Percentiles rank a stretch among this genome's conserved stretches.
These are phyloP conservation scores for Davidsoniella virescens DNA, from an alignment of 2,329 filamentous ascomycete genomes.

Conservation along the genomic window DNA sequence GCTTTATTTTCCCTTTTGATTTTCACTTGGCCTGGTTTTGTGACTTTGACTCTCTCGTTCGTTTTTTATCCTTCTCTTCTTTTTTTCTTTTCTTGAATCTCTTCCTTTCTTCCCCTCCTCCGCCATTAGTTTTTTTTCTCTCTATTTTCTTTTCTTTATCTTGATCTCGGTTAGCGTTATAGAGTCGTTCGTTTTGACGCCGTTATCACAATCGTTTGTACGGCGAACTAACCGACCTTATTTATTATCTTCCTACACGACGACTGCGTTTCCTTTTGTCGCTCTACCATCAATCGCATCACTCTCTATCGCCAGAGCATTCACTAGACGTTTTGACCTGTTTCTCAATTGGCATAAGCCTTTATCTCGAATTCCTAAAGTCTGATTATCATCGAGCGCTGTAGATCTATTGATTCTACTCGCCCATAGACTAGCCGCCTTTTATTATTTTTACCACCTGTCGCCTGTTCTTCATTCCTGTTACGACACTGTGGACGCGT, in stretches of 20 bases:
- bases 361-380: no score
- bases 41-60: slow-evolving; percentile 1
- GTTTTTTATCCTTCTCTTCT: slow-evolving; percentile 6
- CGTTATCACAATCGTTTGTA: not conserved
- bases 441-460: no score
- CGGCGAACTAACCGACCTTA: not conserved
- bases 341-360: no score
- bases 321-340: no score
- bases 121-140: not conserved
- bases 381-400: no score
- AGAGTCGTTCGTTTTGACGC: not conserved
- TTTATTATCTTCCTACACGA: not conserved
- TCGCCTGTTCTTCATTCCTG: no score
- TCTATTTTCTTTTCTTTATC: not conserved
- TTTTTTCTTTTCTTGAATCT: slow-evolving; percentile 6
- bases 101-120: slow-evolving; percentile 11
- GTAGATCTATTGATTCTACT: no score
- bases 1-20: not conserved
- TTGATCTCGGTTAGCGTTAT: slow-evolving; percentile 1
- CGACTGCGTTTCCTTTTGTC: not conserved
- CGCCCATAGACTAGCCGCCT: no score
- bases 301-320: no score
- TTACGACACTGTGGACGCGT: not conserved
- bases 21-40: not conserved
- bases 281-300: not conserved